A percentile compares a stretch with the other conserved stretches of the same genome.
These are phyloP conservation scores for Theileria annulata DNA, from an alignment of 169 alveolate species.

Conservation along the genomic window DNA sequence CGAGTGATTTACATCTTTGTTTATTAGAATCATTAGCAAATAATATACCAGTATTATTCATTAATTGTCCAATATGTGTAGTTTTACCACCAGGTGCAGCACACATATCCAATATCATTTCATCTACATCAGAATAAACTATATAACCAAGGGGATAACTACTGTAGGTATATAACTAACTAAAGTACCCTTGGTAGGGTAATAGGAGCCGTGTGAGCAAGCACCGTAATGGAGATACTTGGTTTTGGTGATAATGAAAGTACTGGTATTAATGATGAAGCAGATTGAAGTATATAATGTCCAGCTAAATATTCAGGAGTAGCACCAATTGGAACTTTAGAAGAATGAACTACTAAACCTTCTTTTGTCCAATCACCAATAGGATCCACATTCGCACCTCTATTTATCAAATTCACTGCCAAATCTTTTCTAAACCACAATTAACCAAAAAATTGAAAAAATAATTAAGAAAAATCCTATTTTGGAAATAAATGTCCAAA, in stretches of 20 bases:
- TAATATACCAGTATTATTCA: constrained; percentile 92
- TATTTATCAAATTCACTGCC: constrained; percentile 88
- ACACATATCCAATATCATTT: constrained; percentile 92
- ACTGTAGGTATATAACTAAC: background rate
- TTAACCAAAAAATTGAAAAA: too few relatives aligned
- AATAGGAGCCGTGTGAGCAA: too few relatives aligned
- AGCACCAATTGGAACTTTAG: constrained; percentile 95
- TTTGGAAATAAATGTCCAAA: too few relatives aligned
- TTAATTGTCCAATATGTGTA: constrained; percentile 91
- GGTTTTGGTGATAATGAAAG: constrained; percentile 90
- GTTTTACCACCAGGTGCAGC: constrained; percentile 99
- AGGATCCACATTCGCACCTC: constrained; percentile 93
- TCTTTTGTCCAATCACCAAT: constrained; percentile 92
- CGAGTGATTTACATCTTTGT: constrained; percentile 89
- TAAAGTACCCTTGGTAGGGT: too few relatives aligned
- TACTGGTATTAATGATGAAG: constrained; percentile 93
- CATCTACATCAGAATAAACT: constrained; percentile 54
- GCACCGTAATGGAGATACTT: constrained; percentile 32
- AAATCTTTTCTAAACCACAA: constrained; percentile 76
- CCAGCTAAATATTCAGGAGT: constrained; percentile 97
- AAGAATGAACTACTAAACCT: constrained; percentile 90
- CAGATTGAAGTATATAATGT: constrained; percentile 93
- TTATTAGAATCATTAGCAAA: constrained; percentile 92
- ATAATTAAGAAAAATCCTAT: too few relatives aligned
- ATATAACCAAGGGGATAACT: background rate